Percentiles rank a stretch among this genome's conserved stretches.
These are phyloP conservation scores for Xerocomus potaroensis DNA, from an alignment of 768 basidiomycete species.

Conservation along the genomic window DNA sequence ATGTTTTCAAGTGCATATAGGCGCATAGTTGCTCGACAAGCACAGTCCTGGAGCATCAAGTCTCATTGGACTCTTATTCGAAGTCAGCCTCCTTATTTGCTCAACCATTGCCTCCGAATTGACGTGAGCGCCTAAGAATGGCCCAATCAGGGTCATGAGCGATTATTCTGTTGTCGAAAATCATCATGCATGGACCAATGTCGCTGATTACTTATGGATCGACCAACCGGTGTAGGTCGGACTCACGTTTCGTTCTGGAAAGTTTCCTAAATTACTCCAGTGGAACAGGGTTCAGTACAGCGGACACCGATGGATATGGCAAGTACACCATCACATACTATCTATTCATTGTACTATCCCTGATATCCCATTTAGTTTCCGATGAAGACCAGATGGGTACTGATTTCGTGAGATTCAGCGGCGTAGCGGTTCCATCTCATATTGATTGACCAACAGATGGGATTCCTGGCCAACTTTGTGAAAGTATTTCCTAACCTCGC, in stretches of 20 bases:
- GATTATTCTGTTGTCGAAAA: conserved; percentile 51
- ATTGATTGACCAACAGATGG: conserved; percentile 44
- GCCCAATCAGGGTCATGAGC: conserved; percentile 55
- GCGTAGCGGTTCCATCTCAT: neutral
- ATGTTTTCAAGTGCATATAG: conserved; percentile 12
- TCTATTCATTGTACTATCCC: neutral
- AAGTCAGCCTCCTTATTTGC: conserved; percentile 36
- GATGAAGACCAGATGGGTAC: conserved; percentile 64
- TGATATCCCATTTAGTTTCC: conserved; percentile 34
- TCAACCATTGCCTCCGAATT: conserved; percentile 15
- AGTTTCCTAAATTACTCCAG: conserved; percentile 27
- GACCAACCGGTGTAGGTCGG: conserved; percentile 61
- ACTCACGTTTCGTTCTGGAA: neutral
- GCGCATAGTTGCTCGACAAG: conserved; percentile 23
- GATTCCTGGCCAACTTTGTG: conserved; percentile 66
- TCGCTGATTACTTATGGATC: conserved; percentile 69
- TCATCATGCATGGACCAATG: conserved; percentile 50
- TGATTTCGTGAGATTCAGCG: conserved; percentile 38
- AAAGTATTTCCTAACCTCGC: conserved; percentile 70
- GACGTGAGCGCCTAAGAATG: conserved; percentile 50
- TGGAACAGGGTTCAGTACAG: conserved; percentile 62
- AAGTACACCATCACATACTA: conserved; percentile 14
- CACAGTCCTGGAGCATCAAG: conserved; percentile 68
- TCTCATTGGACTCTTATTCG: conserved; percentile 58
- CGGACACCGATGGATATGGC: conserved; percentile 61